phyloP scores from a whole-genome alignment of 495 filamentous ascomycete species.

The Penicillium salamii region DNA sequence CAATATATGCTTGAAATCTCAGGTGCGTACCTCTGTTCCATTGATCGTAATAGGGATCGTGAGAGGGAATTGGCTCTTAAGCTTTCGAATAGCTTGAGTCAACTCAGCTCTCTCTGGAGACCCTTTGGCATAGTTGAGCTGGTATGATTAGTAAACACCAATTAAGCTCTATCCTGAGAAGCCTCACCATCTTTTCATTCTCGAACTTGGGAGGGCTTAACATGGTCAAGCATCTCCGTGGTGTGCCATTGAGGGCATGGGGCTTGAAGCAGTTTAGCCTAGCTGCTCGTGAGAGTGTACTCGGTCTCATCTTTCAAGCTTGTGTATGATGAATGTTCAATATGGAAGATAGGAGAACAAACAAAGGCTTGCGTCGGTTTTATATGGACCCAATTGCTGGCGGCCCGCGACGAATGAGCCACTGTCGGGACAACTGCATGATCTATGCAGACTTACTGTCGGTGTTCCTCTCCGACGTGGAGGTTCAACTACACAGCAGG shows the following conservation, averaged over 20 bases:
- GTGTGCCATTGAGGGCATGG: background rate
- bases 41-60: slow-evolving; percentile 28
- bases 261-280: slow-evolving; percentile 4
- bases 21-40: slow-evolving; percentile 19
- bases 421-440: background rate
- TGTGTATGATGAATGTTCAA: background rate
- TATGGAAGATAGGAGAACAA: background rate
- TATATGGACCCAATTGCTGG: background rate
- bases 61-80: slow-evolving; percentile 28
- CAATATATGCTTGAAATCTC: background rate
- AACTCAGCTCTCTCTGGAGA: slow-evolving; percentile 27
- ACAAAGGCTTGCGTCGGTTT: background rate
- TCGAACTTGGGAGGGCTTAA: slow-evolving; percentile 30
- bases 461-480: background rate
- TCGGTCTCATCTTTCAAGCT: slow-evolving; percentile 19
- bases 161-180: background rate
- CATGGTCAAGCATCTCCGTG: slow-evolving; percentile 18
- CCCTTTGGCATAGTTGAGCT: slow-evolving; percentile 31
- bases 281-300: slow-evolving; percentile 6
- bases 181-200: slow-evolving; percentile 28
- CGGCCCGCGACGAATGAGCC: background rate
- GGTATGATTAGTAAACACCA: background rate
- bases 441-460: background rate
- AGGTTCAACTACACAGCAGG: background rate
- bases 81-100: slow-evolving; percentile 21